Evolutionary conservation across 768 basidiomycete species (phyloP).

Genomic region (Trametopsis cervina): DNA sequence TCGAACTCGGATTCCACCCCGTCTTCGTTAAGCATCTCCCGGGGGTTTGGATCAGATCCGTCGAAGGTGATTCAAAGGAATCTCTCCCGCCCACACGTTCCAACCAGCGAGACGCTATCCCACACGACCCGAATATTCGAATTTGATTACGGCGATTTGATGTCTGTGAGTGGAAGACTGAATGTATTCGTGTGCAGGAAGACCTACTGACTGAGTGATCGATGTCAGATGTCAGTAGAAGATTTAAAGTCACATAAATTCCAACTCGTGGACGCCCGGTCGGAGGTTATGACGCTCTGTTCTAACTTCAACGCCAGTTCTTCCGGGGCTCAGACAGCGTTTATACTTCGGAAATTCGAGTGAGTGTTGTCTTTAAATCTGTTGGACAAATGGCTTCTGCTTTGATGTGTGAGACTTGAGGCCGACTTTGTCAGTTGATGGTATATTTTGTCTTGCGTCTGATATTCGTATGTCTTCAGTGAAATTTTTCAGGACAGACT

Average conservation of each 20-base stretch:
- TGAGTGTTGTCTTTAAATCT: too few relatives aligned
- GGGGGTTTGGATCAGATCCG: too few relatives aligned
- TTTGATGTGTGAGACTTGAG: too few relatives aligned
- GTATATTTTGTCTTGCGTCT: too few relatives aligned
- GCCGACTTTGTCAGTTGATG: too few relatives aligned
- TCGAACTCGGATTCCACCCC: too few relatives aligned
- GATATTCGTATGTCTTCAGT: too few relatives aligned
- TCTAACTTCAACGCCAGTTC: neutral
- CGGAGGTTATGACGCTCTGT: neutral
- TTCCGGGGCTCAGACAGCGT: neutral
- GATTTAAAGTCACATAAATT: neutral
- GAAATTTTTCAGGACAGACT: conserved; percentile 2
- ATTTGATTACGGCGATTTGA: conserved; percentile 6
- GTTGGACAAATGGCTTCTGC: too few relatives aligned
- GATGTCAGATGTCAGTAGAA: conserved; percentile 4
- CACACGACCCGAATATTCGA: neutral
- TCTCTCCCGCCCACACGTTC: neutral
- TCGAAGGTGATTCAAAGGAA: too few relatives aligned
- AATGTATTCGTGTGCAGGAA: neutral
- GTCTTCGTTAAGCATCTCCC: too few relatives aligned
- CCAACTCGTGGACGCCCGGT: neutral
- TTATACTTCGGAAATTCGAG: neutral
- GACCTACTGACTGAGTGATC: neutral
- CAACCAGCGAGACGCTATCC: neutral
- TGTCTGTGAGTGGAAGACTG: conserved; percentile 1